Evolutionary conservation across 2,329 filamentous ascomycete genomes (phyloP), one percentile per base, ranked within the genome.

Genomic region (Fusarium penzigii): DNA sequence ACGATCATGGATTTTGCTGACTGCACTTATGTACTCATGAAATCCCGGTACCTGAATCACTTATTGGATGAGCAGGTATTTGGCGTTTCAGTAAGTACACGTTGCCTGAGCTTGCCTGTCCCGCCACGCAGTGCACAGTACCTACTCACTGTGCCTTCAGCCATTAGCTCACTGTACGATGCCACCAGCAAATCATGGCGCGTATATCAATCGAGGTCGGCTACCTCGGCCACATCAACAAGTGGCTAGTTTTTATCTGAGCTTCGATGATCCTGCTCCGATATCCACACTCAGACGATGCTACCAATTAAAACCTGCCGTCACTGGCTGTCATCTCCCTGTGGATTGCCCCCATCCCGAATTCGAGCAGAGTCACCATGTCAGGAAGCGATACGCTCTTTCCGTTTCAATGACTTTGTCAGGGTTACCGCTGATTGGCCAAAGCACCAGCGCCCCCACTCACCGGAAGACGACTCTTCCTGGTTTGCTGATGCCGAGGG

Each of bases 1-100:
- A 58, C 61, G 49, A 50, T 52, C 45, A 63, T 62, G 51, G 48
- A 55, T 56, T 55, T 52, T 59, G 53, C 53, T 53, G 44, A 61
- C 53, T 58, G 52, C 40, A 41, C 43, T 36, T 20, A 39, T 54
- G 16, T n/a, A n/a, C n/a, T 25, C 4, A 25, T 5, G 20, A 7
- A 4, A 25, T 25, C 20, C 20, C 20, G 7, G 20, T 25, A 4
- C 20, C 20, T 7, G 7, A 25, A 25, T 25, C 20, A 25, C 7
- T 25, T 25, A 25, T 25, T 25, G 20, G 20, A 25, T 25, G 20
- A 25, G 5, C 20, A 25, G 20, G 7, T 25, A 25, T 7, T 25
- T 25, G 20, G 20, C 7, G 20, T 25, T 25, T 25, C 20, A 25
- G 20, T 7, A 4, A 25, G 20, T 25, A 25, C 20, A 25, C 20